A percentile compares a stretch with the other conserved stretches of the same genome.
Evolutionary conservation across 169 alveolate species (phyloP).

Genomic region (Plasmodium ovale): DNA sequence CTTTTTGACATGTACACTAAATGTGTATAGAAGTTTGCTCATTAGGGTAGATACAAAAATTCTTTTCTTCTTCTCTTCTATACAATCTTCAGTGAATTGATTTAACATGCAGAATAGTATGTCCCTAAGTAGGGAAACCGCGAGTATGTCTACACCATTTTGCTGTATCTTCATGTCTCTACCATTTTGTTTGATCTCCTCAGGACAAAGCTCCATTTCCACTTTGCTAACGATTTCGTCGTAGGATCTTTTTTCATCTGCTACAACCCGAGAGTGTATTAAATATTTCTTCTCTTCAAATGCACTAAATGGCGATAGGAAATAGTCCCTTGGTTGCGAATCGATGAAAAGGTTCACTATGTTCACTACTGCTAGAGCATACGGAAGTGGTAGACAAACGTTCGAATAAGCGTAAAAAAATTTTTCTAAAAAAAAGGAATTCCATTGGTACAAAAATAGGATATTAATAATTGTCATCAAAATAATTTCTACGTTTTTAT

Average conservation of each 20-base stretch:
- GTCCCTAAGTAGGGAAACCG: conserved; percentile 17
- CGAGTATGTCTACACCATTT: conserved; percentile 7
- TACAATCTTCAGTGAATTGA: conserved; percentile 13
- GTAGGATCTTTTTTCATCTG: conserved; percentile 12
- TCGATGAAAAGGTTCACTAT: conserved; percentile 7
- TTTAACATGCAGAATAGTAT: conserved; percentile 24
- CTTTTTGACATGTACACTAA: conserved; percentile 19
- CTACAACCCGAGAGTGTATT: neutral
- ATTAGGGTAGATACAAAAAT: conserved; percentile 29
- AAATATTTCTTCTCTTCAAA: conserved; percentile 5
- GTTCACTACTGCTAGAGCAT: conserved; percentile 15
- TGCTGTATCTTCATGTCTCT: neutral
- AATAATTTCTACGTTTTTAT: conserved; percentile 11
- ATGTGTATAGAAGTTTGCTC: conserved; percentile 46
- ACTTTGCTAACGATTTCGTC: neutral
- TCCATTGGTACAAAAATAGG: conserved; percentile 15
- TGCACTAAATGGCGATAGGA: neutral
- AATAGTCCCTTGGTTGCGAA: neutral
- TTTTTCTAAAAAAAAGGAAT: conserved; percentile 35
- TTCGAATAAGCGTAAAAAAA: conserved; percentile 27
- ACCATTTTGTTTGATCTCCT: neutral
- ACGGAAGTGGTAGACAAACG: conserved; percentile 24
- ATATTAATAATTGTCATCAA: conserved; percentile 23
- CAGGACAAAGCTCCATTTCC: no score
- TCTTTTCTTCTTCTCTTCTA: neutral